Evolutionary conservation across 805 yeast species (phyloP), one percentile per base, ranked within the genome.

Genomic region (Candida golubevii): DNA sequence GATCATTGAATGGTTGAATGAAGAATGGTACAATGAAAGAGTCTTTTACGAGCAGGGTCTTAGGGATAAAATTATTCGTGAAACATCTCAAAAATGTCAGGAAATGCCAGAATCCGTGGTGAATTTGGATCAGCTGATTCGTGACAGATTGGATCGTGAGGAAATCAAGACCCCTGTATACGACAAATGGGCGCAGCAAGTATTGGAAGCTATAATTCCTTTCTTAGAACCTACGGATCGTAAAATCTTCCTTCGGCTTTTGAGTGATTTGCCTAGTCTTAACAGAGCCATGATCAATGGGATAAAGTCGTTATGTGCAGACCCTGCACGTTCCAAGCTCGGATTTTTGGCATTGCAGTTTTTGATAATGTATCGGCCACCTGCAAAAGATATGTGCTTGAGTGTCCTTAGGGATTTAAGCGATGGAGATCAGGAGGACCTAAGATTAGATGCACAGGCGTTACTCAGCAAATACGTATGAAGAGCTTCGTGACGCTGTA

Each of bases 1-100:
- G 31, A 81, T 88, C 14, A 80, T 91, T 33, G 89, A 85, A 50
- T 93, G 99, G 99, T 67, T 93, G 44, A 90, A 85, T 56, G 99
- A 93, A 65, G 99, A 93, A 62, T 93, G 97, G 95, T 82, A 79
- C 65, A 71, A 79, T 39, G 86, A 83, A 57, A 66, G 57, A 45
- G 75, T 76, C 3, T 55, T 57, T 39, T 64, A 63, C 46, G 73
- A 70, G 47, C 67, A 52, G 47, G 51, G 47, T 26, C 42, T 58
- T 30, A 46, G 46, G 51, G 59, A 55, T 7, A 54, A 47, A 26
- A 51, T 49, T 31, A 52, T 45, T 3, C 54, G 37, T 41, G 45
- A 31, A 46, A 55, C 39, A 33, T 42, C 54, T 27, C 33, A 48
- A n/a, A 47, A 53, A 32, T 51, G 42, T 38, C 43, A 45, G 35